Percentiles rank a stretch among this genome's conserved stretches.
Evolutionary conservation across 257 asterid species (phyloP).

Genomic region (Petunia axillaris): DNA sequence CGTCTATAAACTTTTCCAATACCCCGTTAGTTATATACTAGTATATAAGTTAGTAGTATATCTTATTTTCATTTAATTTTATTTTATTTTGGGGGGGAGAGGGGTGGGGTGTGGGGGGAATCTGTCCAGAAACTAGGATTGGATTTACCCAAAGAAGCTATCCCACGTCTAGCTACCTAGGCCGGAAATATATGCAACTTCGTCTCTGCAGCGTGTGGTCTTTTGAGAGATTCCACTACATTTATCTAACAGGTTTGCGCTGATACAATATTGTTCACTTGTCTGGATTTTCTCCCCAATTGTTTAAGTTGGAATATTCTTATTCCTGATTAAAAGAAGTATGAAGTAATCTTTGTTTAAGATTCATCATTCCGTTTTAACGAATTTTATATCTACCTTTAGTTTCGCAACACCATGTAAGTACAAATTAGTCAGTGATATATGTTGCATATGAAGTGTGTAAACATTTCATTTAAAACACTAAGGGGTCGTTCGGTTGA

Average conservation of each 20-base stretch:
- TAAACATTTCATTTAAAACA: too few relatives aligned
- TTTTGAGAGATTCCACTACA: neutral
- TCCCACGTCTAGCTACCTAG: neutral
- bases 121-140: neutral
- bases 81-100: too few relatives aligned
- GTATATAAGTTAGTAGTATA: too few relatives aligned
- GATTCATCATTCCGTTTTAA: neutral
- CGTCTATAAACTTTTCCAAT: too few relatives aligned
- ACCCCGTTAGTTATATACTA: too few relatives aligned
- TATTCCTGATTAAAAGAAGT: neutral
- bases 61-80: too few relatives aligned
- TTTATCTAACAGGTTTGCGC: neutral
- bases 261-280: neutral
- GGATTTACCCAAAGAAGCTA: slow-evolving; percentile 12
- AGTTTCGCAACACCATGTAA: neutral
- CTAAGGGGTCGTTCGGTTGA: too few relatives aligned
- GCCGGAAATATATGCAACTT: slow-evolving; percentile 21
- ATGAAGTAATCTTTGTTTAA: neutral
- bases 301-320: neutral
- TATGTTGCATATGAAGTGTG: neutral
- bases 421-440: neutral
- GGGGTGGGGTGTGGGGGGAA: too few relatives aligned
- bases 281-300: neutral
- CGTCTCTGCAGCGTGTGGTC: neutral
- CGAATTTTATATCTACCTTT: neutral